phyloP scores from a whole-genome alignment of 495 filamentous ascomycete genomes.

The Sordaria brevicollis region DNA sequence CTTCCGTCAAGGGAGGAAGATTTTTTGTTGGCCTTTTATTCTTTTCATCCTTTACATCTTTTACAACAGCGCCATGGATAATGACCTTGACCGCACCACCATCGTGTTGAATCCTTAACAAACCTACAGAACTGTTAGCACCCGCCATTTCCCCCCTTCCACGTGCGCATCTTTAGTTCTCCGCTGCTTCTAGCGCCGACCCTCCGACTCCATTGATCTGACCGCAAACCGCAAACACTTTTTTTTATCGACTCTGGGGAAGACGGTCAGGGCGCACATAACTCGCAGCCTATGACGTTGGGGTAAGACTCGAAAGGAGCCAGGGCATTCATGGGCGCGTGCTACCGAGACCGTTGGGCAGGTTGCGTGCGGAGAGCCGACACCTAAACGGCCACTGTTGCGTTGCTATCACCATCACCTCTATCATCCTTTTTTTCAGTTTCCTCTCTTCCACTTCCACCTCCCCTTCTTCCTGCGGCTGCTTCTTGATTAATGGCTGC shows the following conservation, averaged over 20 bases:
- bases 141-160: background rate
- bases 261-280: background rate
- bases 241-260: background rate
- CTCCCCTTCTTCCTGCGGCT: background rate
- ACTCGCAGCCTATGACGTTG: background rate
- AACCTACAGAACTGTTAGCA: background rate
- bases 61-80: background rate
- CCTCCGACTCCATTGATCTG: background rate
- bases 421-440: background rate
- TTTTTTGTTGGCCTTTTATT: background rate
- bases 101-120: background rate
- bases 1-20: background rate
- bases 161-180: background rate
- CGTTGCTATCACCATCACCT: background rate
- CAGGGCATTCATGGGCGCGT: background rate
- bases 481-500: constrained; percentile 32
- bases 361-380: background rate
- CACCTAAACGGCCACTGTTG: background rate
- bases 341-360: background rate
- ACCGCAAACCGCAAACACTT: background rate
- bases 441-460: background rate
- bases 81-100: background rate
- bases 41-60: background rate
- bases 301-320: background rate
- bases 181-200: background rate